Conservation (phyloP, 2,329 filamentous ascomycete genomes). For the Cercospora sp. region DNA sequence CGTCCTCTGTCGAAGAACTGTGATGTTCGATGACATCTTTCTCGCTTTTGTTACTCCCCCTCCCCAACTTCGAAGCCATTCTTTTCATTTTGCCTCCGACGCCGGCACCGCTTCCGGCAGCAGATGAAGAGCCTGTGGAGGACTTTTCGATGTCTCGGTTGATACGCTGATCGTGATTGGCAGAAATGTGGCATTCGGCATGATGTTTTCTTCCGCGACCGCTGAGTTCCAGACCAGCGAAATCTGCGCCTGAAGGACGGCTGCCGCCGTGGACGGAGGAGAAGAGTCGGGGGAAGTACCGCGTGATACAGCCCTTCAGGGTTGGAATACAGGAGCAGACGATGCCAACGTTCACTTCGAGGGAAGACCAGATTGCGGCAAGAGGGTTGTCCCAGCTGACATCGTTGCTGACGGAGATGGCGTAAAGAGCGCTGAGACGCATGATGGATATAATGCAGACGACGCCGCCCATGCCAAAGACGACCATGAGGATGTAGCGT, state of each 20-base stretch:
- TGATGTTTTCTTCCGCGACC: slow-evolving; percentile 12
- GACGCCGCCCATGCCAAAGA: slow-evolving; percentile 40
- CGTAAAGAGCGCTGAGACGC: slow-evolving; percentile 33
- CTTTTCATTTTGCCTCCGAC: background rate
- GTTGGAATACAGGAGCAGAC: slow-evolving; percentile 35
- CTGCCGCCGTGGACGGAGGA: slow-evolving; percentile 9
- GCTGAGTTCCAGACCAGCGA: slow-evolving; percentile 18
- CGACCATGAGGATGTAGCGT: slow-evolving; percentile 36
- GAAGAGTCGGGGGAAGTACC: slow-evolving; percentile 35
- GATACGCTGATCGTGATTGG: slow-evolving; percentile 15
- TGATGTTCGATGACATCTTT: slow-evolving; percentile 6
- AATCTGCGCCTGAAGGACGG: background rate
- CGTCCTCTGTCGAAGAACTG: slow-evolving; percentile 1
- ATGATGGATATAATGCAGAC: slow-evolving; percentile 34
- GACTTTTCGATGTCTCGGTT: slow-evolving; percentile 1
- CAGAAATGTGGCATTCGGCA: slow-evolving; percentile 18
- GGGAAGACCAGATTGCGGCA: slow-evolving; percentile 31
- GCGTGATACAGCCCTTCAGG: slow-evolving; percentile 32
- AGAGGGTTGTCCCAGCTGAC: slow-evolving; percentile 35
- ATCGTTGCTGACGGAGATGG: slow-evolving; percentile 30
- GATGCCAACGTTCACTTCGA: slow-evolving; percentile 37
- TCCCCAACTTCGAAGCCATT: slow-evolving; percentile 10
- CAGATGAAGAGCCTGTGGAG: background rate
- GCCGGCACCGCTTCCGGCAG: background rate
- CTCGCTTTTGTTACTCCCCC: slow-evolving; percentile 13